phyloP scores from a whole-genome alignment of 345 rosid genomes.

The Populus tremula region DNA sequence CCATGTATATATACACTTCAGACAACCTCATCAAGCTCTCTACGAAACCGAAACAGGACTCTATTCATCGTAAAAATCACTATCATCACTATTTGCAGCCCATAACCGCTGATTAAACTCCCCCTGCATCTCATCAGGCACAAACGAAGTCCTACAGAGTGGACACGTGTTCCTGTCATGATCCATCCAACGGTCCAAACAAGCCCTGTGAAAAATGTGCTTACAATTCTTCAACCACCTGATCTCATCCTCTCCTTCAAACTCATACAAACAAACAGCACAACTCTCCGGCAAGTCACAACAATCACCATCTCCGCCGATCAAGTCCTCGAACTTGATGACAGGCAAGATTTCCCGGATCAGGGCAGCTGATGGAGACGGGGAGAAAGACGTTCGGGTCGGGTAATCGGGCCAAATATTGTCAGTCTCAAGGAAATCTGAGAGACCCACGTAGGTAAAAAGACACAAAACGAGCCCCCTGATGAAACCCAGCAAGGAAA shows the following conservation, averaged over 20 bases:
- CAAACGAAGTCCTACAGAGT: slow-evolving; percentile 73
- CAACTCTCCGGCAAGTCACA: slow-evolving; percentile 67
- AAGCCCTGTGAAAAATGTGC: slow-evolving; percentile 76
- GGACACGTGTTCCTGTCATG: slow-evolving; percentile 86
- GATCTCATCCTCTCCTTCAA: slow-evolving; percentile 72
- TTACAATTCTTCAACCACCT: slow-evolving; percentile 71
- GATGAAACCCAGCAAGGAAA: slow-evolving; percentile 60
- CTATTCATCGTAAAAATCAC: slow-evolving; percentile 58
- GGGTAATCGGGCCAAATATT: slow-evolving; percentile 49
- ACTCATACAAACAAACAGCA: slow-evolving; percentile 77
- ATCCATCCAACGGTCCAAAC: slow-evolving; percentile 97
- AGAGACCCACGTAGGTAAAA: slow-evolving; percentile 59
- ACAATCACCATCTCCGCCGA: slow-evolving; percentile 16
- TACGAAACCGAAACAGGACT: slow-evolving; percentile 41
- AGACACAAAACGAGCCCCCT: slow-evolving; percentile 49
- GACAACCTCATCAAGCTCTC: background rate
- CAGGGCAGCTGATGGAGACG: slow-evolving; percentile 63
- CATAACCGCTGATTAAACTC: slow-evolving; percentile 79
- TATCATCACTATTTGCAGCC: slow-evolving; percentile 49
- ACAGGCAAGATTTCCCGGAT: slow-evolving; percentile 83
- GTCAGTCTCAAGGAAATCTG: slow-evolving; percentile 75
- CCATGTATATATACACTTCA: slow-evolving; percentile 9
- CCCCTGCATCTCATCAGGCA: slow-evolving; percentile 78
- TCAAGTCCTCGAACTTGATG: slow-evolving; percentile 51
- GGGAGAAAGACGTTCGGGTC: slow-evolving; percentile 31